These are phyloP conservation scores for Trichosporon sp. DNA, from an alignment of 1,284 basidiomycete genomes.

Conservation along the genomic window DNA sequence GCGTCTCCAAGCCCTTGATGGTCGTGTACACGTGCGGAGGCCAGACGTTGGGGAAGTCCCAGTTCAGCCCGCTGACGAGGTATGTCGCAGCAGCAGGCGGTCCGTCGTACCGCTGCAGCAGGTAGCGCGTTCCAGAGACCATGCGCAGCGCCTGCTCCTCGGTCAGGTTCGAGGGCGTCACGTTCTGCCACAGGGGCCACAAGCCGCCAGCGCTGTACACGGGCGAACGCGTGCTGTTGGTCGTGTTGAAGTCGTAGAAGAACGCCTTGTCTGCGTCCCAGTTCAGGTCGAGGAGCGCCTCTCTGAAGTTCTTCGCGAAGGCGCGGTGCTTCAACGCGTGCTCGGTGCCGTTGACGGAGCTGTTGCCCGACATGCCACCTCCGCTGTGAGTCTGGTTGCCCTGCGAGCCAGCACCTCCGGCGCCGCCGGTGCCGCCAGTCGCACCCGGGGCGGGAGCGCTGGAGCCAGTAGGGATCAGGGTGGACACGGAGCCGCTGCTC, in stretches of 20 bases:
- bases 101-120: slow-evolving; percentile 77
- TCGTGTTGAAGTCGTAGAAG: slow-evolving; percentile 68
- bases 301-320: slow-evolving; percentile 57
- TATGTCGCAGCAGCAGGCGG: slow-evolving; percentile 64
- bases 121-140: slow-evolving; percentile 68
- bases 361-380: background rate
- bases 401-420: background rate
- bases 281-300: slow-evolving; percentile 72
- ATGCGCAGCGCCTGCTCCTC: slow-evolving; percentile 58
- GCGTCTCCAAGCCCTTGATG: slow-evolving; percentile 64
- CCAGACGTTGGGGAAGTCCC: slow-evolving; percentile 55
- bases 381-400: background rate
- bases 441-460: background rate
- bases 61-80: slow-evolving; percentile 70
- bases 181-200: slow-evolving; percentile 81
- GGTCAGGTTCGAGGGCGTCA: slow-evolving; percentile 69
- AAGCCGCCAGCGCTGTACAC: slow-evolving; percentile 68
- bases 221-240: slow-evolving; percentile 57
- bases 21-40: slow-evolving; percentile 73
- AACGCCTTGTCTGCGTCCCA: slow-evolving; percentile 77
- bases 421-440: background rate
- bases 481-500: too few relatives aligned
- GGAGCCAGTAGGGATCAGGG: too few relatives aligned
- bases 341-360: background rate
- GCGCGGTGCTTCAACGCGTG: slow-evolving; percentile 51